Base-by-base conservation (phyloP, 768 basidiomycete species). In the Fistulinella prunicolor region DNA sequence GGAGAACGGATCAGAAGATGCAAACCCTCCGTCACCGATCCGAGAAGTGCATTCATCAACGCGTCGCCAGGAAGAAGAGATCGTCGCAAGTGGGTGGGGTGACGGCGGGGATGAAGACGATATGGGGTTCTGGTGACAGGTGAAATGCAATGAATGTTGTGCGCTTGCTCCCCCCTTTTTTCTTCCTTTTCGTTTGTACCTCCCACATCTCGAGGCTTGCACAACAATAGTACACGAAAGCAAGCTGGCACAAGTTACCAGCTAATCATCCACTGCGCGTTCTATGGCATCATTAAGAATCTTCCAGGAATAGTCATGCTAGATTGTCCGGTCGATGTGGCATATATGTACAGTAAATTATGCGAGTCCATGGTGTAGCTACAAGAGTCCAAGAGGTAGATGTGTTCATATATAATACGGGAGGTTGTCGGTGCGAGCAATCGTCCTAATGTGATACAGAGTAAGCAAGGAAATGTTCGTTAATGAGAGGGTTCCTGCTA, bases 21-120 rank as follows among this genome's bases (percentile, higher is more conserved):
- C 23, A 55, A 69, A 20, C 51, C 64, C 16, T 7, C 22, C 53
- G 22, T 58, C 50, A 32, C 54, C 57, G 9, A 22, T 9, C 12
- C 55, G 38, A 9, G 54, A 47, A 24, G 57, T 40, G 2, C 59
- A 49, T 38, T 7, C 69, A 66, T 37, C 72, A 60, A 63, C 63
- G 23, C 66, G 67, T 32, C 63, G 64, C 38, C 63, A 75, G 29
- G 85, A 85, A 50, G 85, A 86, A 59, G 85, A 83, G 60, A 60
- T 77, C 6, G 73, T 80, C 6, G 80, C 80, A 4, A 83, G 77
- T 56, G 84, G 86, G 20, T 88, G 86, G 86, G 86, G 85, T 29
- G 67, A 69, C 26, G 81, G 74, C 21, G 80, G 73, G 35, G 85
- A 79, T 45, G 85, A 80, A 55, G 83, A 88, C 59, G 82, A 80